Evolutionary conservation across 768 basidiomycete genomes (phyloP), one percentile per base, ranked within the genome.

Genomic region (Lactarius hengduanensis): DNA sequence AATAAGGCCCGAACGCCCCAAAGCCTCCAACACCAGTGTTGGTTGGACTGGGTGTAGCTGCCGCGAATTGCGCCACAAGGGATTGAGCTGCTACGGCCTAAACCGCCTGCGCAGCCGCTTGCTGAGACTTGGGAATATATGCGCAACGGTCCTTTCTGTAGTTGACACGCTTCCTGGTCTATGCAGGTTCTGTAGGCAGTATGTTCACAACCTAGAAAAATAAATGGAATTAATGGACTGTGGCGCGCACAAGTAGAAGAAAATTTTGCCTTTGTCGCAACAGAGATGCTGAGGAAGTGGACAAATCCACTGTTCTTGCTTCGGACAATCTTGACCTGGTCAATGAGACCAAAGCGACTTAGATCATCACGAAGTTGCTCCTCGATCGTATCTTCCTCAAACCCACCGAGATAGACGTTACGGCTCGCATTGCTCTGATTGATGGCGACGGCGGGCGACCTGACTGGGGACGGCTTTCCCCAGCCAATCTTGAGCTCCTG

Each of bases 261-360:
- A 20, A 28, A 28, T 28, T 15, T 40, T 55, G 11, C 94, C 91
- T 98, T 98, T 71, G 91, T 96, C 18, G 97, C 97, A 50, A 92
- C 86, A 28, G 91, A 84, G 75, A 99, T 97, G 76, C 91, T 94
- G 74, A 99, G 80, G 81, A 98, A 99, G 78, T 99, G 97, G 22
- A 99, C 95, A 76, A 99, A 99, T 3, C 96, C 97, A 65, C 98
- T 98, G 74, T 97, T 97, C 84, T 98, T 98, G 81, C 98, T 96
- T 68, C 96, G 80, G 60, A 99, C 97, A 74, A 99, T 98, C 85
- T 99, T 99, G 76, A 98, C 96, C 76, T 98, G 96, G 78, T 99
- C 97, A 72, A 99, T 98, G 34, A 96, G 81, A 26, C 97, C 97
- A 73, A 96, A 99, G 54, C 91, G 84, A 72, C 89, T 89, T 30